Conservation (phyloP, 257 asterid genomes). For the Nyctanthes arbortristis region DNA sequence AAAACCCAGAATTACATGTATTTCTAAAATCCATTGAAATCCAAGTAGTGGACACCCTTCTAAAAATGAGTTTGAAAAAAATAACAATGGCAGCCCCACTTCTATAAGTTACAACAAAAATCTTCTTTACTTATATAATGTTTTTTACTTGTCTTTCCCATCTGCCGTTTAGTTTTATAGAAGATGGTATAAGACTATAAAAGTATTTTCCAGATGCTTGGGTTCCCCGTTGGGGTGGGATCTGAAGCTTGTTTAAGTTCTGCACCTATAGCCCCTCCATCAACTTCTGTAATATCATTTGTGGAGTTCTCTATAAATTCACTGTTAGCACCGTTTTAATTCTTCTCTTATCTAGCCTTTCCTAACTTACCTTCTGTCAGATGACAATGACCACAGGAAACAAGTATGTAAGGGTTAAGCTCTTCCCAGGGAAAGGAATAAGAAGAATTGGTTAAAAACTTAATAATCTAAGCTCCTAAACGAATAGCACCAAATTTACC, state of each 20-base stretch:
- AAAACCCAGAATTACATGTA: too few species aligned
- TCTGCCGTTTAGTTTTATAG: not conserved
- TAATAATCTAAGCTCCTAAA: not conserved
- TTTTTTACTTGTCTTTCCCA: not conserved
- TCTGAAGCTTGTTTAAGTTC: not conserved
- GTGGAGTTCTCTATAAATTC: not conserved
- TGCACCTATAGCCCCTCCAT: not conserved
- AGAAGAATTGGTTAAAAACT: not conserved
- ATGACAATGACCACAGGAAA: not conserved
- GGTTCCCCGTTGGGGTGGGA: not conserved
- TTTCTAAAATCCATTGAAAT: too few species aligned
- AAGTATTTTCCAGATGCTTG: not conserved
- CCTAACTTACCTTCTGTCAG: not conserved
- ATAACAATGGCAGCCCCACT: not conserved
- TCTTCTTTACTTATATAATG: not conserved
- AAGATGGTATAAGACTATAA: not conserved
- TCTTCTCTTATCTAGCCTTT: not conserved
- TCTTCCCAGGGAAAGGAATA: not conserved
- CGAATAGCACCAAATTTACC: not conserved
- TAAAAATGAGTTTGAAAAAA: not conserved
- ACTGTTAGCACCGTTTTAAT: not conserved
- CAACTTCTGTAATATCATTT: not conserved
- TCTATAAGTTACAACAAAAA: not conserved
- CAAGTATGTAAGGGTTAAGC: not conserved
- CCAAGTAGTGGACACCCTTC: too few species aligned